phyloP scores from a whole-genome alignment of 306 rosid genomes.

The Lotus japonicus region DNA sequence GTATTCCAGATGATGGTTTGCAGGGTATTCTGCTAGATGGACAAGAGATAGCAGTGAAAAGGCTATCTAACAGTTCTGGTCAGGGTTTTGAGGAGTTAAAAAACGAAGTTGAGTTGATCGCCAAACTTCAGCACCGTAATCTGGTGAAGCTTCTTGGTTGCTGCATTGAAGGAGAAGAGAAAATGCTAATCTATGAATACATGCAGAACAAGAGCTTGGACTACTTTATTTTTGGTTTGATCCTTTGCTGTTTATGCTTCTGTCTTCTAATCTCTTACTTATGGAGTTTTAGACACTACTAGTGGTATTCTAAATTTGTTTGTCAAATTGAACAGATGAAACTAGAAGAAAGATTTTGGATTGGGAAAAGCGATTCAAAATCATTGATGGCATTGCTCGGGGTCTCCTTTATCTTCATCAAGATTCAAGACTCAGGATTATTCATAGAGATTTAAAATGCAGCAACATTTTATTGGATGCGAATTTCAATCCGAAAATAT shows the following conservation, averaged over 20 bases:
- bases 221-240: constrained; percentile 29
- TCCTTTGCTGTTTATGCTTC: not conserved
- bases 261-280: not conserved
- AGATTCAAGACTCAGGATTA: constrained; percentile 46
- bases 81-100: constrained; percentile 54
- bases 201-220: constrained; percentile 44
- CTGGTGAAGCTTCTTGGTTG: constrained; percentile 57
- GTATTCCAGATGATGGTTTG: not conserved
- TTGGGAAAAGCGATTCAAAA: constrained; percentile 36
- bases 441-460: constrained; percentile 47
- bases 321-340: constrained; percentile 23
- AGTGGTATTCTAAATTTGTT: not conserved
- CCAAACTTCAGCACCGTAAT: constrained; percentile 48
- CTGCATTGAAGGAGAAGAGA: constrained; percentile 37
- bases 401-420: constrained; percentile 52
- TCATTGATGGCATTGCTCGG: constrained; percentile 37
- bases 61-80: constrained; percentile 41
- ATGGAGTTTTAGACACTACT: not conserved
- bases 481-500: constrained; percentile 49
- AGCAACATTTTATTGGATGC: constrained; percentile 48
- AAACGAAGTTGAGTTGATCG: constrained; percentile 39
- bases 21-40: constrained; percentile 17
- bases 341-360: constrained; percentile 19
- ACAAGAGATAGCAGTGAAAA: constrained; percentile 54
- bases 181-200: constrained; percentile 46